A percentile compares a stretch with the other conserved stretches of the same genome.
Conservation (phyloP, 345 rosid genomes). For the Salix arbutifolia region DNA sequence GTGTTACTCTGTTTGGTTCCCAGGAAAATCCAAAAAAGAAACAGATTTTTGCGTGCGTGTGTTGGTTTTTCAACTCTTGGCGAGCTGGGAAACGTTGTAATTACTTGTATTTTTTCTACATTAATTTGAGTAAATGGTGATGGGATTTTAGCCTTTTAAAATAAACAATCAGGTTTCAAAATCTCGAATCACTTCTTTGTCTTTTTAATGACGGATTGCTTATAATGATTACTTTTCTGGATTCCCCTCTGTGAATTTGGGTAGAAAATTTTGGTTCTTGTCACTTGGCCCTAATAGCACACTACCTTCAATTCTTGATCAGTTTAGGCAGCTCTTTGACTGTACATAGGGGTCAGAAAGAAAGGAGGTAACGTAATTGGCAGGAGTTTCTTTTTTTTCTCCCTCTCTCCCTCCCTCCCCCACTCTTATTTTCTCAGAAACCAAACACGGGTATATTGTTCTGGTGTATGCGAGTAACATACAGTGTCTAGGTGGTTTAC, state of each 20-base stretch:
- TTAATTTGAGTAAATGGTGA: not conserved
- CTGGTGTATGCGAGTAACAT: not conserved
- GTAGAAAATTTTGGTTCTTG: not conserved
- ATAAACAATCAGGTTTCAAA: not conserved
- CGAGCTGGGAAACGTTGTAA: no score
- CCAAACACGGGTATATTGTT: not conserved
- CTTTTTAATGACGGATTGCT: not conserved
- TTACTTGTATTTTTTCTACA: not conserved
- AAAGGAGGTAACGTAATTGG: no score
- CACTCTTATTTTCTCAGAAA: not conserved
- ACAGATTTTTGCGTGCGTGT: not conserved
- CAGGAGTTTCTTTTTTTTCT: not conserved
- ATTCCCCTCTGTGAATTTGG: constrained; percentile 5
- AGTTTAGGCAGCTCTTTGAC: no score
- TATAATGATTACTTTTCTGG: not conserved
- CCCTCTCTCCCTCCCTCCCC: no score
- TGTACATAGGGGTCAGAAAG: no score
- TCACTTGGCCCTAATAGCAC: not conserved
- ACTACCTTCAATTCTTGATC: no score
- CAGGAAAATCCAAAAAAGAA: constrained; percentile 9
- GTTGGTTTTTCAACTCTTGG: not conserved
- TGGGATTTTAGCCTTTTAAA: not conserved
- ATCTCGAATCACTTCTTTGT: not conserved
- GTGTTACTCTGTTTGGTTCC: constrained; percentile 8
- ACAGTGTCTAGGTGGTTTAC: not conserved